Evolutionary conservation across 768 basidiomycete genomes (phyloP), one percentile per base, ranked within the genome.

Genomic region (Plicaturopsis crispa): DNA sequence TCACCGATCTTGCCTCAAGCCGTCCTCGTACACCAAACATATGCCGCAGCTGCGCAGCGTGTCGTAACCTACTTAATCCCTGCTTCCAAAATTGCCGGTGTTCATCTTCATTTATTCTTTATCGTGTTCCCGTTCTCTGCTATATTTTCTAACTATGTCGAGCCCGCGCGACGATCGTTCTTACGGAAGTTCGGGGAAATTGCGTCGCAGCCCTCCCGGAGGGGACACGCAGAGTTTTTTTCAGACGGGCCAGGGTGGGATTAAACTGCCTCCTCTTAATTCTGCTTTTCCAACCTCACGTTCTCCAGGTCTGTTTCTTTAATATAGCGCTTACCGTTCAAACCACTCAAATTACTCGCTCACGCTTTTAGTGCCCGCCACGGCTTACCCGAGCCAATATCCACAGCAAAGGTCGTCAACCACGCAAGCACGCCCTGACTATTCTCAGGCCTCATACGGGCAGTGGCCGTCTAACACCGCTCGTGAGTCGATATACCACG

Each of bases 161-260:
- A 74, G 66, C 66, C 73, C 73, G 59, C 73, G 69, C 62, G 78
- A 82, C 63, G 80, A 82, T 66, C 79, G 75, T 58, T 76, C 73
- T 70, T 79, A 74, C 66, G 67, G 69, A 60, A 69, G 64, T 63
- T 65, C 76, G 70, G 69, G 65, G 56, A 76, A 73, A 69, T 61
- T 73, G 54, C 73, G 78, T 52, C 58, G 62, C 71, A 74, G 73
- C 63, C 74, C 80, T 58, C 77, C 80, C 51, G 73, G 70, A 63
- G 77, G 76, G 50, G 61, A 63, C 62, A 57, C 73, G 59, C 77
- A 78, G 65, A 66, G 60, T 66, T 80, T 80, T 72, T 77, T 82
- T 69, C 73, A 74, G 67, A 71, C 75, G 65, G 77, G 79, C 72
- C 83, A 84, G 78, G 83, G 84, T 85, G 82, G 82, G 83, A 80